These are phyloP conservation scores for Malassezia furfur DNA, from an alignment of 1,284 basidiomycete genomes.

Conservation along the genomic window DNA sequence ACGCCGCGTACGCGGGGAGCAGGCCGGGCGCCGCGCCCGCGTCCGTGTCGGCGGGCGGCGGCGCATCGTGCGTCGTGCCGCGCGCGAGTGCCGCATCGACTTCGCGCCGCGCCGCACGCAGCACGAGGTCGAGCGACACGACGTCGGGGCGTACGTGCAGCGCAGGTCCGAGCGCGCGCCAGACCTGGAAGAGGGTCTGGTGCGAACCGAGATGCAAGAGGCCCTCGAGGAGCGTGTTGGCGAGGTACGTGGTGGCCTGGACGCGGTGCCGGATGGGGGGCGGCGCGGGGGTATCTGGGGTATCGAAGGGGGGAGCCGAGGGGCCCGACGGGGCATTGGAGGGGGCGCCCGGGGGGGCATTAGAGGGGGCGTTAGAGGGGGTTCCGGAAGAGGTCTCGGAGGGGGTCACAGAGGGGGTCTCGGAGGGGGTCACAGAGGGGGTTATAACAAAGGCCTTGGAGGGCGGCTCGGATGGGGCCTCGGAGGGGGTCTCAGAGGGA, in stretches of 20 bases:
- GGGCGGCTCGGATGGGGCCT: no score
- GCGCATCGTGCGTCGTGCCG: no score
- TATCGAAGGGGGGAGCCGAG: no score
- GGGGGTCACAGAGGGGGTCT: no score
- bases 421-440: no score
- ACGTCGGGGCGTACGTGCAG: slow-evolving; percentile 10
- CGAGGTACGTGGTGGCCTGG: slow-evolving; percentile 7
- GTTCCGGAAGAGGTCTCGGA: no score
- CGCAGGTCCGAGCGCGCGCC: slow-evolving; percentile 6
- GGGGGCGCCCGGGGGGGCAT: no score
- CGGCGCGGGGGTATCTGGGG: background rate
- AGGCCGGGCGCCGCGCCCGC: background rate
- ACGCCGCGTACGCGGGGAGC: slow-evolving; percentile 1
- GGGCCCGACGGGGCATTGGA: no score
- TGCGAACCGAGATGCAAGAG: slow-evolving; percentile 3
- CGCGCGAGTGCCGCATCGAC: background rate
- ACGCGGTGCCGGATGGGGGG: background rate
- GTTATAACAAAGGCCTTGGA: no score
- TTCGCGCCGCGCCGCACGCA: slow-evolving; percentile 2
- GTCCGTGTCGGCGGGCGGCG: no score
- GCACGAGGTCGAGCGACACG: slow-evolving; percentile 11
- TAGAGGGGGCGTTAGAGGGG: no score
- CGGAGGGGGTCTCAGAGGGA: no score
- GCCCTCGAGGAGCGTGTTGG: slow-evolving; percentile 13
- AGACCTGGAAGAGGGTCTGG: slow-evolving; percentile 12